Evolutionary conservation across 75 land plant species (phyloP), one percentile per base, ranked within the genome.

Genomic region (Chamaecyparis obtusa): DNA sequence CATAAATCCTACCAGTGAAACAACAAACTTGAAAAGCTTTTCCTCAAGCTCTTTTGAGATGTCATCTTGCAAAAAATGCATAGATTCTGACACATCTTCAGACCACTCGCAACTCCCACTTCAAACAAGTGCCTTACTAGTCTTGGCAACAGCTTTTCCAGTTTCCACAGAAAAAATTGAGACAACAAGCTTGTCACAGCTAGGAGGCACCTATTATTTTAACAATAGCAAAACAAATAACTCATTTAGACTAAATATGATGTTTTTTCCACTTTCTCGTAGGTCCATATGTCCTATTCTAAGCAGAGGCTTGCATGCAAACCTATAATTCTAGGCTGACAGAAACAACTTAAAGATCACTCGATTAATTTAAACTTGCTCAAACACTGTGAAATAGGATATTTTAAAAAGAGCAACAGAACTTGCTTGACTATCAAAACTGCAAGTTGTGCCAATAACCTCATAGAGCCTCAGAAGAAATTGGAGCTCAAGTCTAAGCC

Each of bases 41-140:
- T 95, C 93, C 84, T 94, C 94, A 64, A 86, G 83, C 32, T 90
- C 93, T 71, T 94, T 96, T 17, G 94, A 88, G 64, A 86, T 55
- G 43, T 90, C 90, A 54, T 94, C 94, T 54, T 87, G 88, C 86
- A 91, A 56, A 90, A 92, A 74, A 90, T 89, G 90, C n/a, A 96
- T 87, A 69, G 98, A 94, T 81, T 97, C 98, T 57, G 93, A 84
- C 11, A 97, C 71, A 86, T 94, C 79, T 60, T 96, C 97, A 3
- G 90, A 82, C 97, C 96, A 96, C 83, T 89, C 93, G 76, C 97
- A 94, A 64, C 46, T 86, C 78, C 97, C 96, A 92, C 89, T 93
- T 30, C 90, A 90, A 19, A 91, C 94, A 21, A 74, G 30, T 30
- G 93, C 89, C 89, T 91, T 96, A n/a, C 87, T 81, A 4, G 94